phyloP scores from a whole-genome alignment of 179 eudicot genomes.

The Beta macrorhiza region DNA sequence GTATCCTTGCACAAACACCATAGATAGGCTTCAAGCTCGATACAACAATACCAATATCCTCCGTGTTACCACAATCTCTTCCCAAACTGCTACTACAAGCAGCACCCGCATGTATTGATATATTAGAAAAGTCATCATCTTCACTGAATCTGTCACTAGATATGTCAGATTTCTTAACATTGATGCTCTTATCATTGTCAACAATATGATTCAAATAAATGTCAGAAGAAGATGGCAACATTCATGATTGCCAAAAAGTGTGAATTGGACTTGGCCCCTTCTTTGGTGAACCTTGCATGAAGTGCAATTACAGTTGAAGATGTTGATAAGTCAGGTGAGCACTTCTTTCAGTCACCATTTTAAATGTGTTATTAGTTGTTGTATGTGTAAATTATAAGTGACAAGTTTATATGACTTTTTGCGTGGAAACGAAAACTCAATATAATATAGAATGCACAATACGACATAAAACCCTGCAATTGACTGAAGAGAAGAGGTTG shows the following conservation, averaged over 20 bases:
- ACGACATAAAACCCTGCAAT: conserved; percentile 68
- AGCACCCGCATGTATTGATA: no score
- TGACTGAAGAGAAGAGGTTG: conserved; percentile 77
- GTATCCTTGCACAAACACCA: no score
- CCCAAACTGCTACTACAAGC: no score
- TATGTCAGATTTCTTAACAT: no score
- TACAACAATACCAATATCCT: no score
- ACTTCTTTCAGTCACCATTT: conserved; percentile 7
- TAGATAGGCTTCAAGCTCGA: no score
- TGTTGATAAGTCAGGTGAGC: conserved; percentile 60
- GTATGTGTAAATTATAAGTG: neutral
- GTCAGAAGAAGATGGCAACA: no score
- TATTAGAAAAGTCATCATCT: no score
- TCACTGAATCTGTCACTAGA: no score
- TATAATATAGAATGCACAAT: conserved; percentile 55
- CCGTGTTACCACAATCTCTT: no score
- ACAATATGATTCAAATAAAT: no score
- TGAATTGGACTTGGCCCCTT: conserved; percentile 62
- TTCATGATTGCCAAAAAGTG: conserved; percentile 46
- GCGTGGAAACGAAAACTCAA: conserved; percentile 48
- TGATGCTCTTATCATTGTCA: no score
- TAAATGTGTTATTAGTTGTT: conserved; percentile 10
- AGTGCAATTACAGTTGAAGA: conserved; percentile 71
- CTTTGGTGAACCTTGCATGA: conserved; percentile 59
- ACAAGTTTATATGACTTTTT: neutral